Percentiles rank a stretch among this genome's conserved stretches.
These are phyloP conservation scores for Cinnamomum micranthum DNA, from an alignment of 164 flowering plant species.

Conservation along the genomic window DNA sequence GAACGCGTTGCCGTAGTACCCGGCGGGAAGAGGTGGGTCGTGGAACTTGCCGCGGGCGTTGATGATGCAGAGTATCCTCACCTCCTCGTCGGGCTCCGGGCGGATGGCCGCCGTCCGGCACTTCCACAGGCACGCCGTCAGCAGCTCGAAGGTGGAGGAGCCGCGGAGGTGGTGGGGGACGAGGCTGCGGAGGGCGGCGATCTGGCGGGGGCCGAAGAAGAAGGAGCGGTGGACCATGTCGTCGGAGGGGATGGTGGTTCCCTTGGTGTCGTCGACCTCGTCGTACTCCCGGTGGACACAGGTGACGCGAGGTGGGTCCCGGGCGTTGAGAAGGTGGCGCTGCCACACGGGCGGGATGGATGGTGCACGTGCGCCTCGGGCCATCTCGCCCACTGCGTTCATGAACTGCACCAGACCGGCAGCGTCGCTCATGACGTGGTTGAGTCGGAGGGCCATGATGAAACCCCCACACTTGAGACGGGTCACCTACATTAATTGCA, in stretches of 20 bases:
- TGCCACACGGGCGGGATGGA: conserved; percentile 30
- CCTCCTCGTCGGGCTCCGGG: conserved; percentile 16
- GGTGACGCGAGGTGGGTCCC: conserved; percentile 19
- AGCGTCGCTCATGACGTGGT: conserved; percentile 39
- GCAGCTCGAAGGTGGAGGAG: conserved; percentile 18
- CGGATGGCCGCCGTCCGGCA: conserved; percentile 25
- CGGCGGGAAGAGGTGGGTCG: conserved; percentile 14
- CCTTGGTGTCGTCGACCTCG: conserved; percentile 10
- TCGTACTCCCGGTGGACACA: conserved; percentile 26
- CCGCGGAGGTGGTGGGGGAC: conserved; percentile 10
- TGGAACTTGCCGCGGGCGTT: conserved; percentile 13
- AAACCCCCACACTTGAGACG: conserved; percentile 41
- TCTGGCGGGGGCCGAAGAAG: conserved; percentile 22
- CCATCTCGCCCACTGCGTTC: conserved; percentile 27
- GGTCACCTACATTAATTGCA: conserved; percentile 38
- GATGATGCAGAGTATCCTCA: conserved; percentile 13
- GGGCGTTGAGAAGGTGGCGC: conserved; percentile 23
- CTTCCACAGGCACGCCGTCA: conserved; percentile 27
- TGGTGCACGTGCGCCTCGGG: conserved; percentile 19
- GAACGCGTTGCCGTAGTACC: conserved; percentile 26
- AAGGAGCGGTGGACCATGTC: conserved; percentile 19
- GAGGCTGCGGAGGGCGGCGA: conserved; percentile 4
- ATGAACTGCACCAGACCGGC: conserved; percentile 29
- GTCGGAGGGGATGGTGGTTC: neutral
- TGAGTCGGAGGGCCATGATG: conserved; percentile 27